Conservation (phyloP, 2,329 filamentous ascomycete genomes). For the Alternaria burnsii region DNA sequence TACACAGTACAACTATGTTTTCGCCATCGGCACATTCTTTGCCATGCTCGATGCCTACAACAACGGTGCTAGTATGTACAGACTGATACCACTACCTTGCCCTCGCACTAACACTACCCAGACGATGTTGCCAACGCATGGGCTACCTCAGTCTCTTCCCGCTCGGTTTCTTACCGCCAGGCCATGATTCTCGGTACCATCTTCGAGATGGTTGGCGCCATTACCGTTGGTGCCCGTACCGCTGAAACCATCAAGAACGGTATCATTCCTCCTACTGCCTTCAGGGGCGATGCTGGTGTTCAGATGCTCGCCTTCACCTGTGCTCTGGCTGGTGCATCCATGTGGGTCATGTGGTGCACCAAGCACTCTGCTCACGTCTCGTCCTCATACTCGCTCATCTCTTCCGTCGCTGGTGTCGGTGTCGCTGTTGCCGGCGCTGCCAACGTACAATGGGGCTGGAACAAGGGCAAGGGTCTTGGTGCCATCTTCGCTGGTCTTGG, state of each 20-base stretch:
- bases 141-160: constrained; percentile 83
- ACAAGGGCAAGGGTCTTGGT: constrained; percentile 70
- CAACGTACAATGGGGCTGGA: constrained; percentile 67
- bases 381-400: constrained; percentile 64
- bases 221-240: constrained; percentile 59
- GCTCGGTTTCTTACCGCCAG: constrained; percentile 75
- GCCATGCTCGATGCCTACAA: constrained; percentile 80
- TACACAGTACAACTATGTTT: constrained; percentile 70
- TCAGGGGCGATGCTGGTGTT: constrained; percentile 57
- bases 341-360: constrained; percentile 85
- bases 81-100: background rate
- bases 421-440: constrained; percentile 64
- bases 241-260: constrained; percentile 83
- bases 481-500: constrained; percentile 70
- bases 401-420: constrained; percentile 57
- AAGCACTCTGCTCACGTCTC: constrained; percentile 72
- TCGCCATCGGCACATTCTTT: constrained; percentile 78
- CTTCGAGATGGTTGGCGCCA: constrained; percentile 59
- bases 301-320: constrained; percentile 66
- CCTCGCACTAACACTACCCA: constrained; percentile 23
- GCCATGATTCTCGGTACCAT: constrained; percentile 60
- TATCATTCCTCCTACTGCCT: constrained; percentile 58
- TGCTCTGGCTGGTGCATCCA: constrained; percentile 68
- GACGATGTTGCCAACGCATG: constrained; percentile 87
- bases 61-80: constrained; percentile 75